Evolutionary conservation across 2,329 filamentous ascomycete genomes (phyloP), one percentile per base, ranked within the genome.

Genomic region (Coniella lustricola): DNA sequence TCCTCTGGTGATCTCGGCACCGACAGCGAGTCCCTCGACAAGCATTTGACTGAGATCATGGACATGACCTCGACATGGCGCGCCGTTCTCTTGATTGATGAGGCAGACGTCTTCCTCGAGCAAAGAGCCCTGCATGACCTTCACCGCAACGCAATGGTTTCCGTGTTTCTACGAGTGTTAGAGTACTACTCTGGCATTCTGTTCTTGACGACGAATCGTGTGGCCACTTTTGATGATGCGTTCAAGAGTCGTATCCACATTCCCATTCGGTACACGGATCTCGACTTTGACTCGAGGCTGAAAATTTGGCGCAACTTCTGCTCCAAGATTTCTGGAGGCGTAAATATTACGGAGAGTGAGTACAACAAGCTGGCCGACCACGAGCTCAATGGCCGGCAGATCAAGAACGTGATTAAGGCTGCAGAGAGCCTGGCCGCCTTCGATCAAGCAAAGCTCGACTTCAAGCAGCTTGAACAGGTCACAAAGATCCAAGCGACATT

Each of bases 141-240:
- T 12, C 48, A 54, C 32, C 50, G 52, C 35, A 54, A 54, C 25
- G 49, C 48, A 21, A 49, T 54, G 52, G 52, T 54, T 3, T 49
- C 45, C 17, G 49, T 54, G 9, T 54, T 54, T 20, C 32, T 54
- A 37, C 59, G 62, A 2, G 57, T 63, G 0, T 50, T 68, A 1
- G 65, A 67, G 52, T 67, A 67, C 54, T 67, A 66, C 44, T 49
- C 53, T 1, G 67, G 67, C 3, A 64, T 69, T 42, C 56, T 69
- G 3, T 67, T 64, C 54, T 59, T 71, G 17, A 72, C 69, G 1
- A 72, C 68, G 7, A 72, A 71, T 53, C 63, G 66, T 14, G 64
- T 70, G 7, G 63, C 66, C 2, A 57, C 59, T 4, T 63, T 72
- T 21, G 69, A 72, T 45, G 66, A 68, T 40, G 68, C 69, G 0